phyloP scores from a whole-genome alignment of 169 alveolate genomes.

The Plasmodium berghei region DNA sequence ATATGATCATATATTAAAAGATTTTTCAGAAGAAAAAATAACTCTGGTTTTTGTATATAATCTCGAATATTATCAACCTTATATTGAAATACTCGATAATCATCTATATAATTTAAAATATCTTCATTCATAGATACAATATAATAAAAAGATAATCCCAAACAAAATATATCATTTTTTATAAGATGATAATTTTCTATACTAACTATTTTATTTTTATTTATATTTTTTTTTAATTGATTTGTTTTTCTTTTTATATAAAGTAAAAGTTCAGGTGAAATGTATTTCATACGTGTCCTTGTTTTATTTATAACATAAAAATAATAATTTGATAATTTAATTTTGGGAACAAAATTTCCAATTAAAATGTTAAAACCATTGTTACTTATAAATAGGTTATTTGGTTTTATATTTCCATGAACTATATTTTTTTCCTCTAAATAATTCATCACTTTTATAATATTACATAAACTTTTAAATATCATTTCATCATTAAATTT shows the following conservation, averaged over 20 bases:
- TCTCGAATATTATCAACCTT: slow-evolving; percentile 17
- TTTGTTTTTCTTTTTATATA: slow-evolving; percentile 39
- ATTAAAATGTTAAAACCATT: slow-evolving; percentile 32
- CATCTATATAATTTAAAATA: slow-evolving; percentile 30
- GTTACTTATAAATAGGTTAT: slow-evolving; percentile 42
- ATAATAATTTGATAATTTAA: slow-evolving; percentile 29
- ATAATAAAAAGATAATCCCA: slow-evolving; percentile 65
- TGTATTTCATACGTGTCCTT: slow-evolving; percentile 31
- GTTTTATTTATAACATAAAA: slow-evolving; percentile 43
- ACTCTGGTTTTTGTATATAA: slow-evolving; percentile 19
- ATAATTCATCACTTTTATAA: slow-evolving; percentile 47
- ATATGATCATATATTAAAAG: slow-evolving; percentile 43
- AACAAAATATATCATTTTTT: slow-evolving; percentile 54
- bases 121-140: slow-evolving; percentile 59
- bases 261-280: slow-evolving; percentile 49
- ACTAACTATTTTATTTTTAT: slow-evolving; percentile 14
- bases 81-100: slow-evolving; percentile 10
- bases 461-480: slow-evolving; percentile 25
- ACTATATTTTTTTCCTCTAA: slow-evolving; percentile 28
- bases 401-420: slow-evolving; percentile 65
- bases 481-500: slow-evolving; percentile 17
- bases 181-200: slow-evolving; percentile 24
- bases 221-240: slow-evolving; percentile 1
- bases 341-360: slow-evolving; percentile 56
- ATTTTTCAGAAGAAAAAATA: slow-evolving; percentile 17